Evolutionary conservation across 345 rosid genomes (phyloP).

Genomic region (Lepidium didymum): DNA sequence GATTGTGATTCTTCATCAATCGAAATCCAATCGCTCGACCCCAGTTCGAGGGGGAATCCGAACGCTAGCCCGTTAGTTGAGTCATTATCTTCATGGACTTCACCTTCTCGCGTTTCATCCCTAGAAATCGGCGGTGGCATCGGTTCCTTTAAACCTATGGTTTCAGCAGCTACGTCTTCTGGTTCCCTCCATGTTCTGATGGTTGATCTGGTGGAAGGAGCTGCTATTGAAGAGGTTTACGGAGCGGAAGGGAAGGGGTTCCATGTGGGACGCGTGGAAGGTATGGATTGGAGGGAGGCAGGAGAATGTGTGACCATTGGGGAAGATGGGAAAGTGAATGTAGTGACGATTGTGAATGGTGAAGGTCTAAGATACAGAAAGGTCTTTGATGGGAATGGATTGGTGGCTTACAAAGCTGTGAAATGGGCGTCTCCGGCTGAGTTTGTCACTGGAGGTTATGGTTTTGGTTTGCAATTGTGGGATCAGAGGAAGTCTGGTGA

Average conservation of each 20-base stretch:
- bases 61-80: slow-evolving; percentile 14
- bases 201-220: slow-evolving; percentile 25
- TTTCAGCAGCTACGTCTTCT: slow-evolving; percentile 46
- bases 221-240: slow-evolving; percentile 28
- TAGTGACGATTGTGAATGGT: slow-evolving; percentile 34
- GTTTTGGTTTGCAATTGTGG: slow-evolving; percentile 88
- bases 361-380: slow-evolving; percentile 34
- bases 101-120: slow-evolving; percentile 63
- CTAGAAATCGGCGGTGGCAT: slow-evolving; percentile 34
- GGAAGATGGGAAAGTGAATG: slow-evolving; percentile 49
- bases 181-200: slow-evolving; percentile 56
- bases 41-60: slow-evolving; percentile 23
- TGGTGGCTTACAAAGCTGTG: slow-evolving; percentile 65
- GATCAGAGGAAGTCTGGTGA: slow-evolving; percentile 69
- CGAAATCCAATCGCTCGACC: slow-evolving; percentile 44
- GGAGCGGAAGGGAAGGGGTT: slow-evolving; percentile 32
- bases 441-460: slow-evolving; percentile 83
- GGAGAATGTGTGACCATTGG: slow-evolving; percentile 66
- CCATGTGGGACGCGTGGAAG: slow-evolving; percentile 48
- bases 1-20: slow-evolving; percentile 45
- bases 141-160: slow-evolving; percentile 32
- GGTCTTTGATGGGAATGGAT: slow-evolving; percentile 66
- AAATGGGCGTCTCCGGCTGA: slow-evolving; percentile 84
- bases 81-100: slow-evolving; percentile 41
- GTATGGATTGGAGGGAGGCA: slow-evolving; percentile 60